Evolutionary conservation across 2,329 filamentous ascomycete species (phyloP).

Genomic region (Pleurostoma richardsiae): DNA sequence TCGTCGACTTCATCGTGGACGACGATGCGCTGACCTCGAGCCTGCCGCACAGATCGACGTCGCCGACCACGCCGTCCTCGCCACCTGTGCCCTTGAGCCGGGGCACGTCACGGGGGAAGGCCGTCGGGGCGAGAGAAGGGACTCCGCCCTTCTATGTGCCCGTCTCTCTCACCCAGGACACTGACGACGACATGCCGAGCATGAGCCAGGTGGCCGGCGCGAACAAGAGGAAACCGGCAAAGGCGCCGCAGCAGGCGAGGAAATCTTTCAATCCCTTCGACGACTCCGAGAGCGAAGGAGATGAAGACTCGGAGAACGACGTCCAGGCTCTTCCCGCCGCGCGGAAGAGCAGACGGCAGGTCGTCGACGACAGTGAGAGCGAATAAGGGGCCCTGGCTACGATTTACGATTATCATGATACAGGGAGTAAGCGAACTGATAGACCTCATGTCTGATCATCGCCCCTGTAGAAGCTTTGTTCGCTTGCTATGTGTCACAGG

Average conservation of each 20-base stretch:
- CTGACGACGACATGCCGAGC: slow-evolving; percentile 6
- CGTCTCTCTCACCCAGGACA: slow-evolving; percentile 1
- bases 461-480: too few relatives aligned
- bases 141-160: not conserved
- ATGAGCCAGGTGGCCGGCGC: slow-evolving; percentile 7
- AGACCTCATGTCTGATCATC: too few relatives aligned
- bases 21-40: slow-evolving; percentile 28
- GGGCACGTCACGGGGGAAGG: not conserved
- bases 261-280: not conserved
- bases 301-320: slow-evolving; percentile 4
- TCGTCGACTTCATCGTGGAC: slow-evolving; percentile 53
- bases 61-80: slow-evolving; percentile 1
- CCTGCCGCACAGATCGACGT: slow-evolving; percentile 1
- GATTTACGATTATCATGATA: too few relatives aligned
- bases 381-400: not conserved
- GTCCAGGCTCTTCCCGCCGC: slow-evolving; percentile 8
- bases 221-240: not conserved
- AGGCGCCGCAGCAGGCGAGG: not conserved
- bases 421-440: too few relatives aligned
- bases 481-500: too few relatives aligned
- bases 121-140: too few relatives aligned
- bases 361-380: slow-evolving; percentile 8
- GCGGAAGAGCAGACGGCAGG: slow-evolving; percentile 10
- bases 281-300: too few relatives aligned
- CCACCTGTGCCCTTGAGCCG: not conserved